Base-by-base conservation (phyloP, 1,139 yeast species). In the Saccharomyces hybrid region DNA sequence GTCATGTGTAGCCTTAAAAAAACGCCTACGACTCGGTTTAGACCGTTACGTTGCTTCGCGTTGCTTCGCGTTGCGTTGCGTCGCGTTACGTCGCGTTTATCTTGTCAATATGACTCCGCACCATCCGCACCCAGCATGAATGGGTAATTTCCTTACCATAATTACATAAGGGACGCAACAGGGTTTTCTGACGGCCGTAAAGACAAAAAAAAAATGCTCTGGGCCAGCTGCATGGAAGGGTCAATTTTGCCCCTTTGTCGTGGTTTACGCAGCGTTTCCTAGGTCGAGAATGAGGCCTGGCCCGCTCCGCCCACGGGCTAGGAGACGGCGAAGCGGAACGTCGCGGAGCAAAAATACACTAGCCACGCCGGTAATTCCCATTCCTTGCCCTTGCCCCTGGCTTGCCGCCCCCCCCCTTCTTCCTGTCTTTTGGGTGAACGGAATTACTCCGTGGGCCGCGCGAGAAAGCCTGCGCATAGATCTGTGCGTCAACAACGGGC, bases 1-100 rank as follows among this genome's bases (percentile, higher is more conserved):
- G 86, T 67, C 23, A 3, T 38, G 42, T 11, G 19, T 38, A 16
- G 23, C 23, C 5, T 38, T 3, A 38, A 34, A 32, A 32, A n/a
- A 34, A 23, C 3, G 7, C 19, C 5, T 11, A 14, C 23, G 42
- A 19, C 23, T 19, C 23, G 3, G 23, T 19, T 19, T 19, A 19
- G 23, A 3, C 23, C 23, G 23, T 19, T 19, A 19, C 23, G 23
- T 19, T 19, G 23, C 23, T 19, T 19, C 23, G 23, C 23, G 23
- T 19, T 19, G 23, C 23, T 19, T 19, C 23, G 23, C 23, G 23
- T 19, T 19, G 23, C 23, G 23, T 19, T 19, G 23, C 23, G 23
- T 19, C 4, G 23, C 23, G 23, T 19, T 19, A 3, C 23, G 23
- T 19, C 23, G 23, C 23, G 23, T 19, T 3, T 19, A 19, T 19